These are phyloP conservation scores for Colletotrichum sp. DNA, from an alignment of 2,329 filamentous ascomycete species.

Conservation along the genomic window DNA sequence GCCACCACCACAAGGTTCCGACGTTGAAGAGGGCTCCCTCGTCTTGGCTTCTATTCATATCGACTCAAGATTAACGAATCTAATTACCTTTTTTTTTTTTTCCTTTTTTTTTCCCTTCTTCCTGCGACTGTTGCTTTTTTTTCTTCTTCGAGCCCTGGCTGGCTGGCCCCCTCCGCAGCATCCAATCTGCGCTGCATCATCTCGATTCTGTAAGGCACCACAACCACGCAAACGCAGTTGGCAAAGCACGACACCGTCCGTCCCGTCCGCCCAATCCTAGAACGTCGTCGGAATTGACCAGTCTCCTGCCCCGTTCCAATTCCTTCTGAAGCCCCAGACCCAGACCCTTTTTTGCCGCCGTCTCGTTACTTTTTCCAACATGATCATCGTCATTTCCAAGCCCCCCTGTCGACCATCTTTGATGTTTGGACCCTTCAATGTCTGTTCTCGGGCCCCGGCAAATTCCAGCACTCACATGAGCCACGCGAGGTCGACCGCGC, in stretches of 20 bases:
- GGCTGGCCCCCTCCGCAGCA: neutral
- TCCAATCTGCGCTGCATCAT: neutral
- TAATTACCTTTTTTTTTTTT: neutral
- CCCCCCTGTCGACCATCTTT: neutral
- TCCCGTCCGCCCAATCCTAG: neutral
- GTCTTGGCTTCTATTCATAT: neutral
- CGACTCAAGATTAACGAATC: neutral
- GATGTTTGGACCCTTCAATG: neutral
- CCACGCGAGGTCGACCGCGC: constrained; percentile 10
- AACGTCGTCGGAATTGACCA: neutral
- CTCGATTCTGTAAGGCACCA: neutral
- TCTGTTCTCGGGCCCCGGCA: constrained; percentile 1
- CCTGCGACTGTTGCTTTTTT: neutral
- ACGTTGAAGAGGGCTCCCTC: neutral
- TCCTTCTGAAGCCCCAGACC: neutral
- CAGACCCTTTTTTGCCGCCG: neutral
- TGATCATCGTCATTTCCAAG: constrained; percentile 1
- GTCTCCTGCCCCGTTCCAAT: neutral
- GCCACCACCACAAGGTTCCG: neutral
- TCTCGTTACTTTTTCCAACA: neutral
- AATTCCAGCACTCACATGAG: constrained; percentile 1
- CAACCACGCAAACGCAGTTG: neutral
- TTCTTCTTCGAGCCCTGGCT: neutral
- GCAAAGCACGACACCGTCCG: neutral
- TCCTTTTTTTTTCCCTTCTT: neutral